Base-by-base conservation (phyloP, 345 rosid genomes). In the Eucalyptus regnans region DNA sequence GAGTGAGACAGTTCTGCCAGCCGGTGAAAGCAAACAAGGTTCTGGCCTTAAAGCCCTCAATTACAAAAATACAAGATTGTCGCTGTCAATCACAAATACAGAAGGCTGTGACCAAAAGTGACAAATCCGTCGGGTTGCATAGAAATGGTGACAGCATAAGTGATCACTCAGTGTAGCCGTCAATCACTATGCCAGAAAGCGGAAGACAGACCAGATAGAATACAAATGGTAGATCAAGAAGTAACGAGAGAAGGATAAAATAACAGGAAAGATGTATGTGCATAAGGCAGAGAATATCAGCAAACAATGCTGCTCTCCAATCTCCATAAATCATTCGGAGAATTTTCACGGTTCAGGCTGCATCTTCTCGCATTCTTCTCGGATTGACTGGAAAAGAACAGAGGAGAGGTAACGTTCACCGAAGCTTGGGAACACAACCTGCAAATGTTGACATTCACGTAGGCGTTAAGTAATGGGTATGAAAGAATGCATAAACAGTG, bases 351-450 rank as follows among this genome's bases (percentile, higher is more conserved):
- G 89, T 51, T 89, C 91, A 27, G 97, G 96, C 92, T 95, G 95
- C 98, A 97, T 94, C 88, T 94, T 95, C 96, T 95, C 98, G 8
- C 96, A 96, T 91, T 95, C 99, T 90, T 98, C 97, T 85, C 97
- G 93, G 64, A 98, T 98, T 9, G 99, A 97, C 91, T 95, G 96
- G 94, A 98, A 98, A 88, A 97, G 97, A 60, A 95, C 95, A 3
- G 99, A 89, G 3, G 99, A 97, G 51, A 97, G 94, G 64, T 98
- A 97, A 86, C 98, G 94, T 89, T 98, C 99, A 7, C 99, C 98
- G 18, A 98, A 96, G 94, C 99, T 98, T 6, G 99, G 99, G 80
- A 98, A 96, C 80, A 97, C 97, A 90, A 96, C 99, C 99, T 97
- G 95, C 91, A 89, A 20, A 20, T 6, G 15, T 76, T 37, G 48